These are phyloP conservation scores for Auricularia cornea DNA, from an alignment of 768 basidiomycete genomes.

Conservation along the genomic window DNA sequence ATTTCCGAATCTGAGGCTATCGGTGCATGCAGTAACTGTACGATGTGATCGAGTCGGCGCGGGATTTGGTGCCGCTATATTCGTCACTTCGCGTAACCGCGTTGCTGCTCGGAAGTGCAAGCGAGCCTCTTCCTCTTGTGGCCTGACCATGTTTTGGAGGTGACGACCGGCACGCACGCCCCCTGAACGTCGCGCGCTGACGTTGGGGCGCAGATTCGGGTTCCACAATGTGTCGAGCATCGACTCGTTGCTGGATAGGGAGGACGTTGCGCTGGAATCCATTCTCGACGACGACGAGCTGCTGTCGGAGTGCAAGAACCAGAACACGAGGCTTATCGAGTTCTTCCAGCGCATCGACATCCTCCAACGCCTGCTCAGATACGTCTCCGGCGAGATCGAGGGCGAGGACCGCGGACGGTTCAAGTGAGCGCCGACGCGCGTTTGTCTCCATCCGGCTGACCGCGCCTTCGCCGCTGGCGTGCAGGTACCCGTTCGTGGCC, in stretches of 20 bases:
- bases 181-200: conserved; percentile 2
- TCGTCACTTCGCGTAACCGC: neutral
- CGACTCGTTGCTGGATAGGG: conserved; percentile 84
- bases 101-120: neutral
- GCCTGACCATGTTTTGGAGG: conserved; percentile 7
- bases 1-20: neutral
- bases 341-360: conserved; percentile 80
- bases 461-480: neutral
- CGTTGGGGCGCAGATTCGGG: conserved; percentile 55
- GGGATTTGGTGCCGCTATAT: neutral
- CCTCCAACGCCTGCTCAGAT: conserved; percentile 68
- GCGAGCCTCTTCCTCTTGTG: neutral
- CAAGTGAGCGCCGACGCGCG: conserved; percentile 50
- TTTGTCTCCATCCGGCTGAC: neutral
- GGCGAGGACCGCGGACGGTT: conserved; percentile 67
- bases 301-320: conserved; percentile 89
- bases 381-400: conserved; percentile 83
- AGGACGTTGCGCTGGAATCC: conserved; percentile 81
- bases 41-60: too few species aligned
- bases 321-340: conserved; percentile 83
- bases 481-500: conserved; percentile 84
- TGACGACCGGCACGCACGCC: conserved; percentile 8
- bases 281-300: conserved; percentile 92
- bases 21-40: too few species aligned
- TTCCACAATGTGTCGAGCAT: conserved; percentile 85